Evolutionary conservation across 1,284 basidiomycete genomes (phyloP).

Genomic region (Lignosus rhinocerotis): DNA sequence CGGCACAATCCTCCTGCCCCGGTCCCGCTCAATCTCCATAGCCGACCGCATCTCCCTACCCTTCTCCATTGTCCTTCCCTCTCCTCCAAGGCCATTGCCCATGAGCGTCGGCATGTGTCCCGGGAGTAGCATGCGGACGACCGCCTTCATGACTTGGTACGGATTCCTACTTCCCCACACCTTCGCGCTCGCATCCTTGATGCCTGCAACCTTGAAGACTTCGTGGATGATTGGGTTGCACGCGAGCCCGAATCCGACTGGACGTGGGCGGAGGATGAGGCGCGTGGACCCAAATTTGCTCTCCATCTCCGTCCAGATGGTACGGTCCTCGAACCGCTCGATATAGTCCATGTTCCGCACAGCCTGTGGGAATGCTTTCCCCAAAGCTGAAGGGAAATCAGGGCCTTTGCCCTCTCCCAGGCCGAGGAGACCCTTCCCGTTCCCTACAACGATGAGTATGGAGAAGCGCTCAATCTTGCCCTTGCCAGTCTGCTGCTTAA

Average conservation of each 20-base stretch:
- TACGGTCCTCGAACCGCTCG: slow-evolving; percentile 86
- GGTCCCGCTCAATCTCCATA: slow-evolving; percentile 66
- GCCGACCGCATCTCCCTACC: slow-evolving; percentile 67
- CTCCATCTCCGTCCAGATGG: slow-evolving; percentile 86
- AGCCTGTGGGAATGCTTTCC: slow-evolving; percentile 73
- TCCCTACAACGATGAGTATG: slow-evolving; percentile 79
- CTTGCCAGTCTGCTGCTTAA: slow-evolving; percentile 85
- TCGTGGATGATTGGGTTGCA: slow-evolving; percentile 90
- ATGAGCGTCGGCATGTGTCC: slow-evolving; percentile 74
- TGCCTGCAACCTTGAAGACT: slow-evolving; percentile 89
- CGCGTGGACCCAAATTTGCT: slow-evolving; percentile 86
- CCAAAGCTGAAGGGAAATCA: slow-evolving; percentile 58
- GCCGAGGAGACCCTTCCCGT: slow-evolving; percentile 87
- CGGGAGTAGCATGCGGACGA: slow-evolving; percentile 66
- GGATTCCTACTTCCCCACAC: slow-evolving; percentile 92
- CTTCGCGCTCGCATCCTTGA: slow-evolving; percentile 93
- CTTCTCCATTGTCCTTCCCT: slow-evolving; percentile 65
- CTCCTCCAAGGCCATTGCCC: slow-evolving; percentile 77
- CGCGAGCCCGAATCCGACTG: slow-evolving; percentile 91
- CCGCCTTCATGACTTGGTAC: slow-evolving; percentile 60
- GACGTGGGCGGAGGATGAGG: slow-evolving; percentile 84
- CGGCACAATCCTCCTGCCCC: slow-evolving; percentile 67
- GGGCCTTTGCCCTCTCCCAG: slow-evolving; percentile 85
- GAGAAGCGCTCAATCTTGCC: slow-evolving; percentile 76
- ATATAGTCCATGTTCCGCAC: slow-evolving; percentile 89